Base-by-base conservation (phyloP, 2,329 filamentous ascomycete genomes). In the Fusarium bactridioides region DNA sequence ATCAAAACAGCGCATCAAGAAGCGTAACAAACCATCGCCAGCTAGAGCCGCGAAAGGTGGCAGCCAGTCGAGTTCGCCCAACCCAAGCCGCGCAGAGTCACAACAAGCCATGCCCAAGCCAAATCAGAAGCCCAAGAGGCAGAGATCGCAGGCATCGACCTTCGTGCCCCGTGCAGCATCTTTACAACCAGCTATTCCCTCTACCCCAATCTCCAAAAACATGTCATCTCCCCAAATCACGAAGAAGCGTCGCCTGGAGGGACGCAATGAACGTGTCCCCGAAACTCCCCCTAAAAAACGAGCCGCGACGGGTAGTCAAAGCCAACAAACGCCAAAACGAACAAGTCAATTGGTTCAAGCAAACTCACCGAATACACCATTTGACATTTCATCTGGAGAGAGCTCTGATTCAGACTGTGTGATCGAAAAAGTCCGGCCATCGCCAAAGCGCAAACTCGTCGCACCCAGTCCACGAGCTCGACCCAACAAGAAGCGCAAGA, bases 311-410 rank as follows among this genome's bases (percentile, higher is more conserved):
- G 54, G 45, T 23, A 55, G 21, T 7, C 47, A 27, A 51, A 23
- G n/a, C 23, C 56, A 59, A 27, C 40, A 31, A 23, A 72, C 47
- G 12, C 54, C 68, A 21, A 41, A 50, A 21, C 54, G 56, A 55
- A 31, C 23, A 6, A 38, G 27, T 10, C 61, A 63, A 23, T 57
- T 61, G 7, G 21, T 43, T 11, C 51, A 53, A 21, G 76, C 64
- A 27, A 50, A n/a, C 19, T 76, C 75, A 18, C 74, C 71, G 4
- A 53, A 53, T 19, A 57, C 65, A 4, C 65, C 76, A 10, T 74
- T 76, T 33, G 64, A 65, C 16, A 66, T 77, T 15, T 74, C 73
- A 5, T 77, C 75, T 12, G 56, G 31, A 19, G 70, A 69, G 12
- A 61, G 59, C 38, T 73, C 70, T 10, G 67, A 57, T 44, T 70